These are phyloP conservation scores for Lasiodiplodia gonubiensis DNA, from an alignment of 2,329 filamentous ascomycete species.

Conservation along the genomic window DNA sequence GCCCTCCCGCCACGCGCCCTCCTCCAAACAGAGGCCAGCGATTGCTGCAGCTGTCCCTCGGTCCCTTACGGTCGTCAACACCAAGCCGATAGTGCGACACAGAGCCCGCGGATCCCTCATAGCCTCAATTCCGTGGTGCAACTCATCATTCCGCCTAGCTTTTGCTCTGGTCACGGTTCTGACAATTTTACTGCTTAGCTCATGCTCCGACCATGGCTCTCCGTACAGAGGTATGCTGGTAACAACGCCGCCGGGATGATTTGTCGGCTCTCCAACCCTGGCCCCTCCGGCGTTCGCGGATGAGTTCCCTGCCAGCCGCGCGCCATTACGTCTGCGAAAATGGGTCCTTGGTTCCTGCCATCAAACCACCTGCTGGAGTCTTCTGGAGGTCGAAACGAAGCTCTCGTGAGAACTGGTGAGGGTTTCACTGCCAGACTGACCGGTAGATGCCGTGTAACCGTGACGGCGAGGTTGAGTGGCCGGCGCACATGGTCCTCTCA, in stretches of 20 bases:
- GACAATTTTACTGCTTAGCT: slow-evolving; percentile 22
- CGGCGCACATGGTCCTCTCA: not conserved
- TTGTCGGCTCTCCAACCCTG: slow-evolving; percentile 7
- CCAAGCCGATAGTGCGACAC: slow-evolving; percentile 22
- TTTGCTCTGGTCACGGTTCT: not conserved
- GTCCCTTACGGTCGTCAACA: slow-evolving; percentile 13
- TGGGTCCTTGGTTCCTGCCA: not conserved
- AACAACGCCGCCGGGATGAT: slow-evolving; percentile 11
- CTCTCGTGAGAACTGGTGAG: slow-evolving; percentile 18
- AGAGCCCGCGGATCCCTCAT: slow-evolving; percentile 12
- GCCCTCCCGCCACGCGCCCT: not conserved
- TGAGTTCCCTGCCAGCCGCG: not conserved
- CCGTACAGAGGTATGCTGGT: not conserved
- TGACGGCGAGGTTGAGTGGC: not conserved
- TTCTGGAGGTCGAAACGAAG: not conserved
- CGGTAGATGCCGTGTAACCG: slow-evolving; percentile 18
- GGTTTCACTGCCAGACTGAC: slow-evolving; percentile 4
- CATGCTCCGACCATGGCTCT: not conserved
- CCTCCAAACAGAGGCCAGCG: not conserved
- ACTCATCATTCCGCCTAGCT: not conserved
- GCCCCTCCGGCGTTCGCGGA: slow-evolving; percentile 6
- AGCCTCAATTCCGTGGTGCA: slow-evolving; percentile 11
- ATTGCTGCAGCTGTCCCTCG: not conserved
- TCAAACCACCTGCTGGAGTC: not conserved
- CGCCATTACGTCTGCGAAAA: not conserved